Percentiles rank a stretch among this genome's conserved stretches.
phyloP scores from a whole-genome alignment of 257 asterid genomes.

The Fraxinus quadrangulata region DNA sequence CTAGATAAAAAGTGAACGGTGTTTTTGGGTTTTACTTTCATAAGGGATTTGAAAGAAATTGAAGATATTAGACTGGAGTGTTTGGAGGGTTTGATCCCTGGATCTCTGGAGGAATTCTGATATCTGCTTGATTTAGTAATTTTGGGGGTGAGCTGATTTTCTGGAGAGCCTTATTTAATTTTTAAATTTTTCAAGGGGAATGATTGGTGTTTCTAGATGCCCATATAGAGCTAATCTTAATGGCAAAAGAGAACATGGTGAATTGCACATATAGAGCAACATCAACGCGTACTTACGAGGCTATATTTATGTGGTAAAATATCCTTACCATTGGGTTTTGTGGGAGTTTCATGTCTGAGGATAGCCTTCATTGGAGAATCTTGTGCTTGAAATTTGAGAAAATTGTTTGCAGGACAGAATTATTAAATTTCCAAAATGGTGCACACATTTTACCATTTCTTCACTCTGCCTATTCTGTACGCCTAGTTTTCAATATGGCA shows the following conservation, averaged over 20 bases:
- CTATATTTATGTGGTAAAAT: background rate
- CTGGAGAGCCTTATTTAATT: background rate
- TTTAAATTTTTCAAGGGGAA: no score
- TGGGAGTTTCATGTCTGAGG: no score
- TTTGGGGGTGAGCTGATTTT: background rate
- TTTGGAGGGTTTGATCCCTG: background rate
- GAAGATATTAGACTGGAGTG: background rate
- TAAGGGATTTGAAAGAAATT: conserved; percentile 14
- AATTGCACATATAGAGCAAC: background rate
- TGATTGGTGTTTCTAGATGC: background rate
- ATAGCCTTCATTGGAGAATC: conserved; percentile 1
- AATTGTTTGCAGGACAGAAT: background rate
- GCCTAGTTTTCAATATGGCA: background rate
- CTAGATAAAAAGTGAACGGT: background rate
- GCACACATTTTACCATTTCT: background rate
- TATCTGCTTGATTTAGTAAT: background rate
- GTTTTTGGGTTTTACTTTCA: conserved; percentile 25
- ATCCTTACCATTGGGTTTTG: no score
- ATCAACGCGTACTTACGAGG: background rate
- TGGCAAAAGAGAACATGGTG: background rate
- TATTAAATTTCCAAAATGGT: background rate
- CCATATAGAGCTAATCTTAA: background rate
- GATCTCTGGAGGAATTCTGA: background rate
- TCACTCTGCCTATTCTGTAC: background rate
- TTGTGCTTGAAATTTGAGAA: background rate